Base-by-base conservation (phyloP, 768 basidiomycete genomes). In the Kockovaella imperatae region DNA sequence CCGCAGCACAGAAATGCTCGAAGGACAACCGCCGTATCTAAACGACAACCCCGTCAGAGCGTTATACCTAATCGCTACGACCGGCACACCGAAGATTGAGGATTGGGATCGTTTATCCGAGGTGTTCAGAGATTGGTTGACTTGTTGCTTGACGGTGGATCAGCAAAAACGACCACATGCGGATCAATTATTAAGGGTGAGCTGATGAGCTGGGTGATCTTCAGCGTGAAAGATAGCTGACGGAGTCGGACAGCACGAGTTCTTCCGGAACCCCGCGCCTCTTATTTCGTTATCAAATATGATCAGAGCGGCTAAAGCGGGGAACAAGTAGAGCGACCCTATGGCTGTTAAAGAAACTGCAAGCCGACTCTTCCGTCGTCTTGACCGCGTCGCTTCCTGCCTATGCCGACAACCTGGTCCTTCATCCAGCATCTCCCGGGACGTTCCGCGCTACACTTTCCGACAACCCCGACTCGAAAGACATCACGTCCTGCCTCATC, bases 41-140 rank as follows among this genome's bases (percentile, higher is more conserved):
- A 88, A 93, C 57, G 90, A 96, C 67, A 90, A 96, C 62, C 90
- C 90, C 0, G 75, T 93, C 51, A 87, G 91, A 74, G 90, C 91
- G 17, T 73, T 96, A 38, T 95, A 96, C 71, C 74, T 95, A 52
- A 95, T 96, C 61, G 95, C 93, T 29, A 99, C 93, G 35, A 96
- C 97, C 65, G 95, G 95, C 11, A 97, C 95, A 15, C 95, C 95
- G 26, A 85, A 84, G 44, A 89, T 99, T 57, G 85, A 87, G 45
- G 96, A 95, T 70, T 91, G 91, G 7, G 83, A 83, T 62, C 74
- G 77, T 44, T 72, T 85, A 28, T 84, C 83, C 2, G 63, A 80
- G 0, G 77, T 85, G 14, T 97, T 99, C 75, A 82, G 80, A 45
- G 87, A 95, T 63, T 99, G 95, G 62, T 75, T 99, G 35, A 78